These are phyloP conservation scores for Cicer pinnatifidum DNA, from an alignment of 306 rosid species.

Conservation along the genomic window DNA sequence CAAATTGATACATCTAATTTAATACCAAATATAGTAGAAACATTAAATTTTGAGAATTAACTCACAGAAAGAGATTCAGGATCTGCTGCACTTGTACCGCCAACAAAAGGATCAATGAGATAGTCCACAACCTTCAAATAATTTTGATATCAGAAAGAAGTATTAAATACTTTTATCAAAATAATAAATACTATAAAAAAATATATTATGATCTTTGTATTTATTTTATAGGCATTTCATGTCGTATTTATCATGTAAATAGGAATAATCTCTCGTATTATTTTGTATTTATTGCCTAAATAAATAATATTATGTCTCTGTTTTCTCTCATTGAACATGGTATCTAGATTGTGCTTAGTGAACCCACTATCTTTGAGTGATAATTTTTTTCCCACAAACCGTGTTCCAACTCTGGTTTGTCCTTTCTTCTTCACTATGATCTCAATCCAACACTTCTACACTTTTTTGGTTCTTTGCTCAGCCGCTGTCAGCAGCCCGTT, in stretches of 20 bases:
- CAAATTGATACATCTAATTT: neutral
- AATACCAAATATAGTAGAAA: constrained; percentile 21
- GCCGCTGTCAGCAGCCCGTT: too few relatives aligned
- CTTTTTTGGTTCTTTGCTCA: too few relatives aligned
- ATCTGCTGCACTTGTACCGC: constrained; percentile 86
- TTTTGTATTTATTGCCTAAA: neutral
- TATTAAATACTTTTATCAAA: constrained; percentile 19
- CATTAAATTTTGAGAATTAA: constrained; percentile 46
- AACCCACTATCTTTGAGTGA: too few relatives aligned
- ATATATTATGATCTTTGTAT: neutral
- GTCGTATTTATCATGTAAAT: neutral
- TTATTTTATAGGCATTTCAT: neutral
- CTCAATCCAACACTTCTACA: too few relatives aligned
- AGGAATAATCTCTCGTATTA: neutral
- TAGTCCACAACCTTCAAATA: constrained; percentile 83
- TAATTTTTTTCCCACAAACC: too few relatives aligned
- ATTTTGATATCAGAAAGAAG: constrained; percentile 18
- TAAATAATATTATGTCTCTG: constrained; percentile 6
- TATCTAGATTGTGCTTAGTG: too few relatives aligned
- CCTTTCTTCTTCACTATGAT: too few relatives aligned
- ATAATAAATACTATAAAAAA: neutral
- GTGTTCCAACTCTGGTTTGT: too few relatives aligned
- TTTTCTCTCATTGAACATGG: neutral
- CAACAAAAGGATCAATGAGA: constrained; percentile 90
- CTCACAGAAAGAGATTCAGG: constrained; percentile 97